A percentile compares a stretch with the other conserved stretches of the same genome.
phyloP scores from a whole-genome alignment of 1,139 yeast genomes.

The Citeromyces hawaiiensis region DNA sequence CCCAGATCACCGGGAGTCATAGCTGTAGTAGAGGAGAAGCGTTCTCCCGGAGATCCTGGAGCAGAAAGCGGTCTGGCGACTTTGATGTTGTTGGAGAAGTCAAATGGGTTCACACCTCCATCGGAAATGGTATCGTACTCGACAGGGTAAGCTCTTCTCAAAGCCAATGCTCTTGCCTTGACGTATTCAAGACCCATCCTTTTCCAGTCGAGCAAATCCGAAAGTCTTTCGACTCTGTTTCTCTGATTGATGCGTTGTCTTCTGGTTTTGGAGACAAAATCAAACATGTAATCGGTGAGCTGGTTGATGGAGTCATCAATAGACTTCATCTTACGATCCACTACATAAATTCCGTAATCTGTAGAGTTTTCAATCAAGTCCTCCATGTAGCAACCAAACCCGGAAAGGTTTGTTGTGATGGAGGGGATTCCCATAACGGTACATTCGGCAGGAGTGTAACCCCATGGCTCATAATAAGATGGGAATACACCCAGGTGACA shows the following conservation, averaged over 20 bases:
- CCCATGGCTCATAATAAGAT: conserved; percentile 98
- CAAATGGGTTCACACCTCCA: conserved; percentile 38
- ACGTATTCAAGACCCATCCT: conserved; percentile 95
- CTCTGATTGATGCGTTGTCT: conserved; percentile 97
- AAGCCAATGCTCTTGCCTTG: conserved; percentile 85
- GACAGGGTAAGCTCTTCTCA: conserved; percentile 90
- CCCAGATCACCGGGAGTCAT: conserved; percentile 99
- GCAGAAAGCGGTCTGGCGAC: conserved; percentile 87
- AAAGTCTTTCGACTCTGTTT: conserved; percentile 88
- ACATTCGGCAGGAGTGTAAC: conserved; percentile 98
- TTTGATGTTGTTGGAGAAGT: conserved; percentile 39
- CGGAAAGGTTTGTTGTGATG: conserved; percentile 92
- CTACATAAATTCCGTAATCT: conserved; percentile 94
- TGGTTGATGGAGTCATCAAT: conserved; percentile 93
- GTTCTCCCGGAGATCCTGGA: conserved; percentile 85
- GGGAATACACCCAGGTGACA: conserved; percentile 98
- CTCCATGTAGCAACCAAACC: conserved; percentile 98
- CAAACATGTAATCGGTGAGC: conserved; percentile 80
- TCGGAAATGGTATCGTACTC: conserved; percentile 40
- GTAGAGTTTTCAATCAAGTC: conserved; percentile 89
- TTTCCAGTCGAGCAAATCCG: conserved; percentile 93
- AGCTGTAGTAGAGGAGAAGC: conserved; percentile 30
- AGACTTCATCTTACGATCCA: conserved; percentile 86
- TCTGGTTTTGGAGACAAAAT: conserved; percentile 77
- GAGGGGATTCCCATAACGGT: conserved; percentile 99